phyloP scores from a whole-genome alignment of 2,329 filamentous ascomycete species.

The Alternaria angustiovoidea region DNA sequence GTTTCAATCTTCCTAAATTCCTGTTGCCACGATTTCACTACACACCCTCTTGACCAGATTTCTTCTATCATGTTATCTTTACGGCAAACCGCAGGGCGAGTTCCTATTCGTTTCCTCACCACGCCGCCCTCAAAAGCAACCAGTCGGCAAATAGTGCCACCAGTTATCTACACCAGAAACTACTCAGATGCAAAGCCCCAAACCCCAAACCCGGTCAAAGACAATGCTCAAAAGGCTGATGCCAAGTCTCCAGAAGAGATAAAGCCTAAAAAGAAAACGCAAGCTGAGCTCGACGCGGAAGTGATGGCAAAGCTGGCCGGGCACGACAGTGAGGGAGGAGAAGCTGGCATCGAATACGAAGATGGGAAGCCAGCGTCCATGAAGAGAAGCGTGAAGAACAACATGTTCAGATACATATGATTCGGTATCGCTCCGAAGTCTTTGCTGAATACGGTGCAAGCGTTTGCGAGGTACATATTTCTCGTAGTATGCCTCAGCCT shows the following conservation, averaged over 20 bases:
- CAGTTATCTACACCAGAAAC: background rate
- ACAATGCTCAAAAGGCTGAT: slow-evolving; percentile 18
- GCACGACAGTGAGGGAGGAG: slow-evolving; percentile 73
- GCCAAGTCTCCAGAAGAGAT: slow-evolving; percentile 21
- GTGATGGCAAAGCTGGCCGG: slow-evolving; percentile 70
- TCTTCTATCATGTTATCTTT: background rate
- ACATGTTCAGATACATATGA: slow-evolving; percentile 77
- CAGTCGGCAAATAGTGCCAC: background rate
- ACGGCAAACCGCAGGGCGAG: background rate
- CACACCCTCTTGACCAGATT: background rate
- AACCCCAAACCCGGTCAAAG: background rate
- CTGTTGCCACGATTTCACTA: background rate
- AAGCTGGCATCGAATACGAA: slow-evolving; percentile 76
- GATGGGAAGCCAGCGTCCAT: slow-evolving; percentile 75
- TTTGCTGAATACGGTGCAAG: background rate
- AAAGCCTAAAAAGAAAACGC: slow-evolving; percentile 59
- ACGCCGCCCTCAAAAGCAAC: background rate
- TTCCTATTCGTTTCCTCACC: background rate
- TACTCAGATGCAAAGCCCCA: slow-evolving; percentile 13
- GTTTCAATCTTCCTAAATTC: background rate
- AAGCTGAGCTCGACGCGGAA: slow-evolving; percentile 72
- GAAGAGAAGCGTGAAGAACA: slow-evolving; percentile 76
- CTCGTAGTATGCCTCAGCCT: background rate
- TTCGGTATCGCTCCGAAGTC: background rate
- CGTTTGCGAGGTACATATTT: background rate